These are phyloP conservation scores for Rubia peregrina DNA, from an alignment of 305 asterid genomes.

Conservation along the genomic window DNA sequence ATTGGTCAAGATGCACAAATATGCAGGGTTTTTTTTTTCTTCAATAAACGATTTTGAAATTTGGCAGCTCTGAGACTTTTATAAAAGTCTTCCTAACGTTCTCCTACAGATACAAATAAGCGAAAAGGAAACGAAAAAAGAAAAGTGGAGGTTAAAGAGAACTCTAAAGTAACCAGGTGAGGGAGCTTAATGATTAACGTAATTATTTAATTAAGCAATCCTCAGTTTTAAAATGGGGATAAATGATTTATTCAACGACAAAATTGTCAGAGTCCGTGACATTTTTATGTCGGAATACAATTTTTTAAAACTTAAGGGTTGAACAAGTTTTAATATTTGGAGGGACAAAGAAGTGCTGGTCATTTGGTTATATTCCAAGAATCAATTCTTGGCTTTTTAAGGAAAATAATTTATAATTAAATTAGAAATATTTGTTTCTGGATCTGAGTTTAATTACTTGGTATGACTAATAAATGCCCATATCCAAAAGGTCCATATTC, in stretches of 20 bases:
- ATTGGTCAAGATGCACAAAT: conserved; percentile 21
- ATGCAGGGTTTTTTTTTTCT: conserved; percentile 13
- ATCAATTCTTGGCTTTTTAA: too few species aligned
- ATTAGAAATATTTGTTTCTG: background rate
- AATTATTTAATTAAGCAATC: background rate
- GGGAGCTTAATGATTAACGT: conserved; percentile 20
- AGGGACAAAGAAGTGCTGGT: background rate
- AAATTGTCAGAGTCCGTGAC: conserved; percentile 11
- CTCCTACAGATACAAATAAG: background rate
- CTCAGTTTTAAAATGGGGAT: background rate
- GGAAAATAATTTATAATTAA: too few species aligned
- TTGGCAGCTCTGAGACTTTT: conserved; percentile 16
- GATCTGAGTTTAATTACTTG: background rate
- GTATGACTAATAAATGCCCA: background rate
- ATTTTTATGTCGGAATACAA: background rate
- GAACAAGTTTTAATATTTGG: background rate
- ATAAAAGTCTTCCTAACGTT: conserved; percentile 3
- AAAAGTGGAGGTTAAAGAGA: too few species aligned
- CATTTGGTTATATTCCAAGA: background rate
- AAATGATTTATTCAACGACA: conserved; percentile 10
- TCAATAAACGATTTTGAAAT: background rate
- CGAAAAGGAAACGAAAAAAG: too few species aligned
- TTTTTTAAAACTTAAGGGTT: background rate
- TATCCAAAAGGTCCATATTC: too few species aligned
- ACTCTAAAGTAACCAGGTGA: conserved; percentile 13